Evolutionary conservation across 2,329 filamentous ascomycete species (phyloP).

Genomic region (Fusarium sp.): DNA sequence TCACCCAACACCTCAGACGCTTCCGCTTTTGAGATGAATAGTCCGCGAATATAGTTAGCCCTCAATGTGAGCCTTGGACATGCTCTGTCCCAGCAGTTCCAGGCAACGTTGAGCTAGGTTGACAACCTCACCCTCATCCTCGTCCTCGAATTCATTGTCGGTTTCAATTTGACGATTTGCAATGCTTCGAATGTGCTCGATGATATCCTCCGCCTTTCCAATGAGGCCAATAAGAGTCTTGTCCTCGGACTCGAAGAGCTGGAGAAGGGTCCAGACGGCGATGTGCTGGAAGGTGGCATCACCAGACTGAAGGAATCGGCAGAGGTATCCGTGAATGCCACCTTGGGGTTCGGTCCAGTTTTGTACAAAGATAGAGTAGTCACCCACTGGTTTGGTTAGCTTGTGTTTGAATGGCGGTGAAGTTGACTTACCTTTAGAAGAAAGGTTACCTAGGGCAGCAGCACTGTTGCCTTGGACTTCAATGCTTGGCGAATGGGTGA

Average conservation of each 20-base stretch:
- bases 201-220: constrained; percentile 87
- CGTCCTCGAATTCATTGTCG: constrained; percentile 86
- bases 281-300: constrained; percentile 99
- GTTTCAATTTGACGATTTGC: constrained; percentile 89
- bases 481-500: constrained; percentile 94
- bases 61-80: constrained; percentile 83
- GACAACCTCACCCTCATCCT: constrained; percentile 92
- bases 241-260: constrained; percentile 95
- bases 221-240: constrained; percentile 88
- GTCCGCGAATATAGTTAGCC: constrained; percentile 58
- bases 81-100: constrained; percentile 81
- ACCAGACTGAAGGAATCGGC: constrained; percentile 90
- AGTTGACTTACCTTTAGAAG: constrained; percentile 81
- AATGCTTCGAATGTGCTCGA: constrained; percentile 90
- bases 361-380: constrained; percentile 95
- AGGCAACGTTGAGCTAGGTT: constrained; percentile 89
- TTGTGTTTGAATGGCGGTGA: not conserved
- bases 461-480: constrained; percentile 99
- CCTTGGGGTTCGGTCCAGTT: constrained; percentile 94
- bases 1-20: constrained; percentile 31
- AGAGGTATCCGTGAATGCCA: constrained; percentile 94
- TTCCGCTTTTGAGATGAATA: constrained; percentile 43
- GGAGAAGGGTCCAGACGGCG: constrained; percentile 96
- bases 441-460: constrained; percentile 92
- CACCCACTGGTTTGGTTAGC: constrained; percentile 72